Evolutionary conservation across 2,329 filamentous ascomycete species (phyloP), one percentile per base, ranked within the genome.

Genomic region (Xylaria sp.): DNA sequence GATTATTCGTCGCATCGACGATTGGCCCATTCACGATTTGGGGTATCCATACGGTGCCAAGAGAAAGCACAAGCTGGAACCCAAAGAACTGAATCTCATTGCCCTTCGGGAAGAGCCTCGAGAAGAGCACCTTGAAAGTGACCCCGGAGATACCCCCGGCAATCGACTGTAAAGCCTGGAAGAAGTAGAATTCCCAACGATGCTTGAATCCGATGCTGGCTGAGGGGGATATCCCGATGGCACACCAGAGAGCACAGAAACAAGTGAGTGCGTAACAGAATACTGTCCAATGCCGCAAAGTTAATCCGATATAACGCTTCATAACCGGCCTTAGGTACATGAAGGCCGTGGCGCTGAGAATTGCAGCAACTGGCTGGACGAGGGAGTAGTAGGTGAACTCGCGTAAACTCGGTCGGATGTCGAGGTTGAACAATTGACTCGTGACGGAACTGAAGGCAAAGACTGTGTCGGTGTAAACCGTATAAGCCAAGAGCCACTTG

Each of bases 351-450:
- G 56, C 48, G 13, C 29, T 47, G 31, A 47, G 31, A 10, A 53
- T 40, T 31, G 56, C 29, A 2, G 40, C 40, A 3, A 21, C 46
- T 13, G 56, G 57, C 43, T 55, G 57, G 10, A 43, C 49, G 48
- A 60, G 49, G 2, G 57, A 60, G 51, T 55, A 60, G 51, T 49
- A 60, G 19, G 57, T 60, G 27, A 60, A 60, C 43, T 60, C 57
- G 10, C 44, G 57, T 2, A 55, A 25, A 37, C 35, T 60, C 35
- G 51, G 57, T n/a, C 57, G 51, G 19, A 60, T 23, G 19, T 55
- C 41, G 19, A 60, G 51, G 35, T 54, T 60, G 51, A 60, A 60
- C 15, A 60, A 27, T n/a, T 60, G 51, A n/a, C 40, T 29, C 1
- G 57, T 49, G 3, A 60, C 35, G 6, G 57, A 40, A 15, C 49